Evolutionary conservation across 345 rosid genomes (phyloP).

Genomic region (Cardiospermum halicacabum): DNA sequence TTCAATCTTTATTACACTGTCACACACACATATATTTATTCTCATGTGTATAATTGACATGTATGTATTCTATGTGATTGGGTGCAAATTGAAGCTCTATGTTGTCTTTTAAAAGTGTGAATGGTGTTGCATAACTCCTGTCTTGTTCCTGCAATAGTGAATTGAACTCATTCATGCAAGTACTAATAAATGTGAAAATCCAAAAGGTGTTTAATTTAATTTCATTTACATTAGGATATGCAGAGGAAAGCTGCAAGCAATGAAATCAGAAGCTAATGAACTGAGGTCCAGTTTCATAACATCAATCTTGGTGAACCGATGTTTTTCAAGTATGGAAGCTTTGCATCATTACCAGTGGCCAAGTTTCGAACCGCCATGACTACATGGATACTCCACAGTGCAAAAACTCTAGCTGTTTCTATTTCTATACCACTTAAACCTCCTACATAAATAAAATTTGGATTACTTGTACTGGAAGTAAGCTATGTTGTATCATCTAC

Average conservation of each 20-base stretch:
- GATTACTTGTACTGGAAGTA: no score
- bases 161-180: no score
- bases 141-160: conserved; percentile 21
- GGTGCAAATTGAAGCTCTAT: conserved; percentile 28
- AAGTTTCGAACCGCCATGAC: neutral
- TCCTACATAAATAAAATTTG: no score
- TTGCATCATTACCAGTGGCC: neutral
- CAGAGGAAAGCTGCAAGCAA: neutral
- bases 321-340: neutral
- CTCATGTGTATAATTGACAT: neutral
- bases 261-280: neutral
- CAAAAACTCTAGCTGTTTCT: no score
- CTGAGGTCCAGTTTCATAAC: neutral
- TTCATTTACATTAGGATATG: neutral
- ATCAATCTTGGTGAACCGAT: neutral
- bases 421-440: neutral
- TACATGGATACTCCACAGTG: no score
- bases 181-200: no score
- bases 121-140: conserved; percentile 28
- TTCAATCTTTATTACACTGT: neutral
- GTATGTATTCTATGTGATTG: conserved; percentile 20
- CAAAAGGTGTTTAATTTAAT: no score
- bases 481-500: no score
- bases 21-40: neutral
- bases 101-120: conserved; percentile 27